Conservation (phyloP, 495 filamentous ascomycete species). For the Neurospora sp. region DNA sequence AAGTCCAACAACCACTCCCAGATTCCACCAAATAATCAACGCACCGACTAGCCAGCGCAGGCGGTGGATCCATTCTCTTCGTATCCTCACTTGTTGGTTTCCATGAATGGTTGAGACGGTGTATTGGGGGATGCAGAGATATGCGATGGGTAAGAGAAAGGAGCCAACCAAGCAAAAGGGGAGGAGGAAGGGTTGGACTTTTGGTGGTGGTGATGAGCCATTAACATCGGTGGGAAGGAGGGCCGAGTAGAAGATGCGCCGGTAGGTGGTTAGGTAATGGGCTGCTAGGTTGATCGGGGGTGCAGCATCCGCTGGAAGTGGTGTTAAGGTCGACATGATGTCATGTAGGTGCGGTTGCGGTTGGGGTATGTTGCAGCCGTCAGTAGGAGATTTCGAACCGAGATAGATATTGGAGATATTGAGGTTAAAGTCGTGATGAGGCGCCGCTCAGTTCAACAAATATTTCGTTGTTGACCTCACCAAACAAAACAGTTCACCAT, state of each 20-base stretch:
- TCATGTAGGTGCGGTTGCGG: background rate
- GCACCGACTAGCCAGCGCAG: conserved; percentile 46
- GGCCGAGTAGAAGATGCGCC: conserved; percentile 3
- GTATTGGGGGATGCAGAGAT: conserved; percentile 48
- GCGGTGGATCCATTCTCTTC: conserved; percentile 34
- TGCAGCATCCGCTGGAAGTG: background rate
- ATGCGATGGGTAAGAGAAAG: conserved; percentile 41
- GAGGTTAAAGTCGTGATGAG: no score
- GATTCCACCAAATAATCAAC: conserved; percentile 23
- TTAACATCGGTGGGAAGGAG: background rate
- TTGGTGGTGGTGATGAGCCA: background rate
- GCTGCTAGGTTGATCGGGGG: conserved; percentile 1
- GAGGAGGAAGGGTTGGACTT: conserved; percentile 41
- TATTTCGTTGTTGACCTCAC: background rate
- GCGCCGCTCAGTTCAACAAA: no score
- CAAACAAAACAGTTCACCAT: no score
- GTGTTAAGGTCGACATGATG: background rate
- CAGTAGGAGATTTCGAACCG: background rate
- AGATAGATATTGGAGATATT: no score
- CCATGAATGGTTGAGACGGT: background rate
- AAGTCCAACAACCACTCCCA: conserved; percentile 26
- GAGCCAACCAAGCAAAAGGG: conserved; percentile 42
- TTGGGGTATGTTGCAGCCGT: background rate
- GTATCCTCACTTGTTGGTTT: conserved; percentile 4
- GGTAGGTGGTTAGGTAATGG: conserved; percentile 6